A percentile compares a stretch with the other conserved stretches of the same genome.
phyloP scores from a whole-genome alignment of 208 protist genomes.

The Acanthamoeba quina region DNA sequence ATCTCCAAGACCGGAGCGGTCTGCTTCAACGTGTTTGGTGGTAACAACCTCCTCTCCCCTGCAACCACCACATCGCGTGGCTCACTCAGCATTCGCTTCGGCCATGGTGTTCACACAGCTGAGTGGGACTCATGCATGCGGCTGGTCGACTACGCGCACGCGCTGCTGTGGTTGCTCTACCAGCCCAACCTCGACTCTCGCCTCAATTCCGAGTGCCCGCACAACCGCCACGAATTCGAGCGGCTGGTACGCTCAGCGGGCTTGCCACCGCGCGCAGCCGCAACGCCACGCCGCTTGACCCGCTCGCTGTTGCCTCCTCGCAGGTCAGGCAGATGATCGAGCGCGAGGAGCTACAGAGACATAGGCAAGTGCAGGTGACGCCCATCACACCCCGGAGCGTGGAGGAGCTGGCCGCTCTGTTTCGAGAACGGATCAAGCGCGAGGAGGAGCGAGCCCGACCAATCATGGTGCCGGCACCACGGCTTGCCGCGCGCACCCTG shows the following conservation, averaged over 20 bases:
- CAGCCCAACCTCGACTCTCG: slow-evolving; percentile 48
- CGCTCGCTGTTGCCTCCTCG: background rate
- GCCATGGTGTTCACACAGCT: too few relatives aligned
- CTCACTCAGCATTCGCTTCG: background rate
- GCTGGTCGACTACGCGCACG: slow-evolving; percentile 33
- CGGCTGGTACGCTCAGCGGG: background rate
- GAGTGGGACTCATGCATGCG: slow-evolving; percentile 41
- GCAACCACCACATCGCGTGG: background rate
- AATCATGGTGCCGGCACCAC: too few relatives aligned
- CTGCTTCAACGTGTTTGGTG: slow-evolving; percentile 61
- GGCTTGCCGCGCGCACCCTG: too few relatives aligned
- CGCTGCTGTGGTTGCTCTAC: slow-evolving; percentile 46
- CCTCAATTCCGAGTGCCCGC: background rate
- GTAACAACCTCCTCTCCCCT: background rate
- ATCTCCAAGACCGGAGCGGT: background rate
- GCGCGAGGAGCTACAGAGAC: background rate
- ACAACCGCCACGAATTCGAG: background rate
- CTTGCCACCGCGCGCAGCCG: too few relatives aligned
- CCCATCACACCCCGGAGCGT: background rate
- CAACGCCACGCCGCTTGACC: background rate
- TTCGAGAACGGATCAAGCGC: background rate
- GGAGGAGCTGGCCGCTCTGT: background rate
- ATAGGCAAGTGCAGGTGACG: background rate
- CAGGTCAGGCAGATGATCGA: background rate
- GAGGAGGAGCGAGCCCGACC: background rate